A percentile compares a stretch with the other conserved stretches of the same genome.
These are phyloP conservation scores for Globisporangium lucens DNA, from an alignment of 352 stramenopile genomes.

Conservation along the genomic window DNA sequence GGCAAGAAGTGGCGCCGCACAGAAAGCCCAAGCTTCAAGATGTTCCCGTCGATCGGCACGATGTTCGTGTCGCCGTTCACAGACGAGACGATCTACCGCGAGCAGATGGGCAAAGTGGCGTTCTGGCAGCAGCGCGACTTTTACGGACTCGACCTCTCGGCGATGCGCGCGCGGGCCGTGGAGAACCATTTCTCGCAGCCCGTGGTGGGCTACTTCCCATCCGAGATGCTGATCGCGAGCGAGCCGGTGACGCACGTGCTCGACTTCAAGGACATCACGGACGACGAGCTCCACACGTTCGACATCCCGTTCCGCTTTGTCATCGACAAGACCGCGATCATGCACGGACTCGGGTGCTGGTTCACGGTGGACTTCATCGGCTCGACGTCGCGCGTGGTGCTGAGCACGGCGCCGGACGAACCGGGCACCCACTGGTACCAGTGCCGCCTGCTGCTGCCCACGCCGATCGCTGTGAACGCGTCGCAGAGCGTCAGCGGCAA, in stretches of 20 bases:
- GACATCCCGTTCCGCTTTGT: slow-evolving; percentile 89
- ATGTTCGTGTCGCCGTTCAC: slow-evolving; percentile 97
- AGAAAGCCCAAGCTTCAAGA: slow-evolving; percentile 60
- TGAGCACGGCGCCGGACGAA: slow-evolving; percentile 81
- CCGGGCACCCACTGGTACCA: slow-evolving; percentile 91
- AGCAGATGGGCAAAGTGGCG: slow-evolving; percentile 89
- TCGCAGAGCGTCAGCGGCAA: slow-evolving; percentile 87
- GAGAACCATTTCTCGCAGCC: slow-evolving; percentile 97
- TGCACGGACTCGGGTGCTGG: slow-evolving; percentile 98
- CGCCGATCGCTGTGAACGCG: slow-evolving; percentile 91
- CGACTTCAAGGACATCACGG: slow-evolving; percentile 79
- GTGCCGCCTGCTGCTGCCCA: slow-evolving; percentile 88
- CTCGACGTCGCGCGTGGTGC: slow-evolving; percentile 67
- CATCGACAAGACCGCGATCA: slow-evolving; percentile 87
- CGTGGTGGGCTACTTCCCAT: slow-evolving; percentile 92
- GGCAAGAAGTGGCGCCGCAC: slow-evolving; percentile 94
- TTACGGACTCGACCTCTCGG: slow-evolving; percentile 96
- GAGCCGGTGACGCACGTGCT: slow-evolving; percentile 65
- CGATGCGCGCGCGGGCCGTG: slow-evolving; percentile 92
- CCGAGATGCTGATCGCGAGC: slow-evolving; percentile 67
- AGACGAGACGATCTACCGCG: slow-evolving; percentile 92
- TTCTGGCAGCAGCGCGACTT: slow-evolving; percentile 97
- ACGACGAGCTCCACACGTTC: slow-evolving; percentile 85
- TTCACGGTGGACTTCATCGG: slow-evolving; percentile 98
- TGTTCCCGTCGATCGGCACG: slow-evolving; percentile 97